These are phyloP conservation scores for Sporothrix pseudoabietina DNA, from an alignment of 2,329 filamentous ascomycete species.

Conservation along the genomic window DNA sequence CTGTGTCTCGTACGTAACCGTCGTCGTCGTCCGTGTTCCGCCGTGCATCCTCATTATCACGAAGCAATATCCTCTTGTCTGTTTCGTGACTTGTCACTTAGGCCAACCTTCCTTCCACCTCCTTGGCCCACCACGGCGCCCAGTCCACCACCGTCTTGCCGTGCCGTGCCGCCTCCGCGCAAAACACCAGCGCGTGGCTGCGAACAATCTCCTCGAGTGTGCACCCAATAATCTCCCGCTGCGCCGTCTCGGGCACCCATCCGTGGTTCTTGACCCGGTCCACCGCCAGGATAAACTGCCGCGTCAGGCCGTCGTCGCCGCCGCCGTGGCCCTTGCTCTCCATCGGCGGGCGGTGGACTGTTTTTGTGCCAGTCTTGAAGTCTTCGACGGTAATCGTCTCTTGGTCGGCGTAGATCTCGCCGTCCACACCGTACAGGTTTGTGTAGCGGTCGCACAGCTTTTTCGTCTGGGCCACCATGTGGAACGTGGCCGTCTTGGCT, in stretches of 20 bases:
- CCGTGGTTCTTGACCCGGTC: conserved; percentile 73
- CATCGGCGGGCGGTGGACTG: conserved; percentile 61
- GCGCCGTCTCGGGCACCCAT: conserved; percentile 68
- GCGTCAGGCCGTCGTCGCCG: conserved; percentile 76
- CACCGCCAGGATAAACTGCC: conserved; percentile 81
- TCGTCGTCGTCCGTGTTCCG: not conserved
- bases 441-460: conserved; percentile 85
- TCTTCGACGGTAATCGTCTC: conserved; percentile 73
- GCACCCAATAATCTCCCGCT: conserved; percentile 76
- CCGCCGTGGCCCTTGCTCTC: conserved; percentile 69
- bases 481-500: conserved; percentile 84
- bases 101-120: conserved; percentile 45
- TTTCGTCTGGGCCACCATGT: conserved; percentile 91
- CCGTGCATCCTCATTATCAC: not conserved
- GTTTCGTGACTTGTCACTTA: not conserved
- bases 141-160: conserved; percentile 73
- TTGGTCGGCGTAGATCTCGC: conserved; percentile 86
- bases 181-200: conserved; percentile 91
- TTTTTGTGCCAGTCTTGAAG: conserved; percentile 62
- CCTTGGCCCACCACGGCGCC: conserved; percentile 70
- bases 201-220: conserved; percentile 83
- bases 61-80: not conserved
- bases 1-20: not conserved
- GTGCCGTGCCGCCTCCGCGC: conserved; percentile 81
- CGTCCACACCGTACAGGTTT: conserved; percentile 80